A percentile compares a stretch with the other conserved stretches of the same genome.
Conservation (phyloP, 1,139 yeast species). For the Blastobotrys arbuscula region DNA sequence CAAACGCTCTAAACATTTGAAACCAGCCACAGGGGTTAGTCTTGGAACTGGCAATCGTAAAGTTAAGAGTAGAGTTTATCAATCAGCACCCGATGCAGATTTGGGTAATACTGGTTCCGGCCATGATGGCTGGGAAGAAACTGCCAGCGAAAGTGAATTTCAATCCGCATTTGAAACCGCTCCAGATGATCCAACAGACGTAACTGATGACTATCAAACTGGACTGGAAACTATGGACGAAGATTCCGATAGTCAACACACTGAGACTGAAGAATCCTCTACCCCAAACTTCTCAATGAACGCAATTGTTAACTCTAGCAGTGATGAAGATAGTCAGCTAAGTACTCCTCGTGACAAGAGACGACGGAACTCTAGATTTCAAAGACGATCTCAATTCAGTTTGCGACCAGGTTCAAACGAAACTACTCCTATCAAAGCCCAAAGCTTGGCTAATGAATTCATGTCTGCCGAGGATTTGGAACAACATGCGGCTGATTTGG, state of each 20-base stretch:
- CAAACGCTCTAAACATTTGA: conserved; percentile 20
- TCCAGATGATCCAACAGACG: conserved; percentile 32
- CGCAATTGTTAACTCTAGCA: conserved; percentile 2
- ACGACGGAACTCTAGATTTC: conserved; percentile 14
- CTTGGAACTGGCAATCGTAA: conserved; percentile 11
- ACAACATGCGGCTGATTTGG: conserved; percentile 46
- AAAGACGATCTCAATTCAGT: conserved; percentile 9
- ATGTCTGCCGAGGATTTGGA: conserved; percentile 40
- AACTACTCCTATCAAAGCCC: conserved; percentile 19
- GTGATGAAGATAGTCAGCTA: conserved; percentile 11
- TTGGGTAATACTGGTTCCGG: not conserved
- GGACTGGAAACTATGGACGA: conserved; percentile 32
- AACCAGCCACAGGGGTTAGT: conserved; percentile 7
- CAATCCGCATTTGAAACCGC: conserved; percentile 34
- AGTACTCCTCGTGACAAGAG: conserved; percentile 1
- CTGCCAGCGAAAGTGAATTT: conserved; percentile 28
- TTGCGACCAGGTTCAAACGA: conserved; percentile 13
- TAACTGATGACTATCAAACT: conserved; percentile 34
- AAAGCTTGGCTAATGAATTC: conserved; percentile 28
- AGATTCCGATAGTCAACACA: conserved; percentile 29
- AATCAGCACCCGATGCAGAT: conserved; percentile 7
- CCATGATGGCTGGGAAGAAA: conserved; percentile 26
- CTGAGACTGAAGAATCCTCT: conserved; percentile 32
- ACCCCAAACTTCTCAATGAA: conserved; percentile 2
- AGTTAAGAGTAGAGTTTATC: conserved; percentile 12